A percentile compares a stretch with the other conserved stretches of the same genome.
These are phyloP conservation scores for Cucurbita ficifolia DNA, from an alignment of 306 rosid genomes.

Conservation along the genomic window DNA sequence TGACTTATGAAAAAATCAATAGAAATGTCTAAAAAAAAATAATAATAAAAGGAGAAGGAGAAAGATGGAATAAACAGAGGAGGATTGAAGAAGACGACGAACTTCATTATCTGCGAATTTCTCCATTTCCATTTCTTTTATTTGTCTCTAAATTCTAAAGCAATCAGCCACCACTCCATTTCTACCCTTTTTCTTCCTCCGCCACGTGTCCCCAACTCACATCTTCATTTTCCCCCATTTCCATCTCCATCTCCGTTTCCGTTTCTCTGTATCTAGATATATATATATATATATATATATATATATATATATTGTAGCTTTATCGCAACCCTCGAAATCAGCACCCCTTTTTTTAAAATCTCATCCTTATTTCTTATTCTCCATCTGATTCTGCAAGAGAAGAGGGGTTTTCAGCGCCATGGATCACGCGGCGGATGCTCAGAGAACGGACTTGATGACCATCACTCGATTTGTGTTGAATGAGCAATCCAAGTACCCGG, in stretches of 20 bases:
- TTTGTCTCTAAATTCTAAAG: not conserved
- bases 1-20: too few species aligned
- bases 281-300: not conserved
- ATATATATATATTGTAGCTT: not conserved
- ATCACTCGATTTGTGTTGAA: conserved; percentile 74
- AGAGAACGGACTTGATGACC: conserved; percentile 90
- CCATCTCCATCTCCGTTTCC: not conserved
- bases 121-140: not conserved
- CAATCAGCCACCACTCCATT: not conserved
- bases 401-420: conserved; percentile 10
- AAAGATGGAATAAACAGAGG: not conserved
- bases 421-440: conserved; percentile 91
- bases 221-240: not conserved
- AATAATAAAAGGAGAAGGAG: not conserved
- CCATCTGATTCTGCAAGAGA: not conserved
- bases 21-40: not conserved
- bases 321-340: not conserved
- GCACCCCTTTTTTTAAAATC: not conserved
- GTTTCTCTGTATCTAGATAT: too few species aligned
- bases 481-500: conserved; percentile 76
- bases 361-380: not conserved
- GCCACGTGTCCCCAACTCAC: not conserved
- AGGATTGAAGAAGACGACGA: conserved; percentile 8
- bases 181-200: not conserved
- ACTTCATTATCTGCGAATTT: not conserved